phyloP scores from a whole-genome alignment of 2,329 filamentous ascomycete genomes.

The Neoscytalidium dimidiatum region DNA sequence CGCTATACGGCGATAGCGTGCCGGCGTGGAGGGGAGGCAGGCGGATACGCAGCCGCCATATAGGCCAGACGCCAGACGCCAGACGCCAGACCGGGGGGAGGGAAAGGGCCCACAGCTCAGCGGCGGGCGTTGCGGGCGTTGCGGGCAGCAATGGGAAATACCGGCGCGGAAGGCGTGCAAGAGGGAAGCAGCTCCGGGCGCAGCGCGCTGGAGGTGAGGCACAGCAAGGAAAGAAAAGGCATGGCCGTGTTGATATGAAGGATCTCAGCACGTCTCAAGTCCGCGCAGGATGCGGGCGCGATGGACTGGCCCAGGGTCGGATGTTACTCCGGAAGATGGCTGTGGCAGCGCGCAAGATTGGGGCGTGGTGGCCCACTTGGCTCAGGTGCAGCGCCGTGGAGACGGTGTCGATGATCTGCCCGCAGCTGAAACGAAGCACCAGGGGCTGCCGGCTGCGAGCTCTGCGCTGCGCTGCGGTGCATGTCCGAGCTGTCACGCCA shows the following conservation, averaged over 20 bases:
- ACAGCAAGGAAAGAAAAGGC: neutral
- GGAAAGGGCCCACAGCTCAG: too few relatives aligned
- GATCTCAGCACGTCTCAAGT: neutral
- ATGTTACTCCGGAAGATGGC: neutral
- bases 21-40: neutral
- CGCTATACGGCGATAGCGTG: neutral
- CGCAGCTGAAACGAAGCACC: constrained; percentile 1
- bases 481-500: neutral
- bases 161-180: neutral
- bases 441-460: neutral
- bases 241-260: neutral
- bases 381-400: constrained; percentile 11
- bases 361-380: neutral
- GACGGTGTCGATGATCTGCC: constrained; percentile 13
- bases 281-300: neutral
- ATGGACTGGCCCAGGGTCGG: too few relatives aligned
- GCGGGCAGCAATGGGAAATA: neutral
- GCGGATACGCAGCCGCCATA: neutral
- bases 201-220: neutral
- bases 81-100: too few relatives aligned
- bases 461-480: neutral
- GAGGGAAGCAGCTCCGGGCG: neutral
- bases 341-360: neutral
- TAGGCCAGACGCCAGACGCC: too few relatives aligned
- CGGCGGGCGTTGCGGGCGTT: too few relatives aligned